Base-by-base conservation (phyloP, 73 alveolate genomes). In the Halteria grandinella region DNA sequence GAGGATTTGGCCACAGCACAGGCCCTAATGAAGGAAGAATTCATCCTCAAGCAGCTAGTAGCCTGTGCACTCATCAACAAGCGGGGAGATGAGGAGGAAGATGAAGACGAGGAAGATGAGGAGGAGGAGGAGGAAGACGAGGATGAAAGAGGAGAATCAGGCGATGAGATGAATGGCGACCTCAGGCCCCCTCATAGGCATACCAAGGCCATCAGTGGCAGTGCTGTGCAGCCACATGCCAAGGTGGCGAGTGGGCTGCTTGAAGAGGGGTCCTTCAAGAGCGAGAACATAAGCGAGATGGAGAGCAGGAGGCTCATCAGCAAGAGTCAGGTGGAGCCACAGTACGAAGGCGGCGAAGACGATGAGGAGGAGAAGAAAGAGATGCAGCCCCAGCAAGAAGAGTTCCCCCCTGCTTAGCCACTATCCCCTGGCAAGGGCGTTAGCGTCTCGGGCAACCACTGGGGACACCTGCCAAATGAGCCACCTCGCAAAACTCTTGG, bases 31-130 rank as follows among this genome's bases (percentile, higher is more conserved):
- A 50, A 66, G 4, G 7, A 12, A 18, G 81, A 66, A 24, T 45
- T 27, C 23, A 23, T 32, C 20, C 53, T 66, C 15, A 66, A 45
- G 31, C 21, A 66, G 12, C 49, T 66, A 4, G 64, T 40, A 7
- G 66, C 81, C 10, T 45, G 64, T 45, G 81, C 81, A 6, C 49
- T 66, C 1, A 21, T 40, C n/a, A 39, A 62, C 5, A 62, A 62
- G 43, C 6, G 40, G 20, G 78, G 78, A 29, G 40, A 62, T 6
- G 5, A 17, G 36, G 10, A n/a, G n/a, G n/a, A n/a, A n/a, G n/a
- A n/a, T n/a, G n/a, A n/a, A n/a, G n/a, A n/a, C n/a, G n/a, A n/a
- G n/a, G n/a, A n/a, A n/a, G n/a, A n/a, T n/a, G 71, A 58, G 29
- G 32, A 31, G 29, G 17, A 14, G 47, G 78, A 39, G 41, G 60